Evolutionary conservation across 2,329 filamentous ascomycete genomes (phyloP).

Genomic region (Hymenoscyphus scutula): DNA sequence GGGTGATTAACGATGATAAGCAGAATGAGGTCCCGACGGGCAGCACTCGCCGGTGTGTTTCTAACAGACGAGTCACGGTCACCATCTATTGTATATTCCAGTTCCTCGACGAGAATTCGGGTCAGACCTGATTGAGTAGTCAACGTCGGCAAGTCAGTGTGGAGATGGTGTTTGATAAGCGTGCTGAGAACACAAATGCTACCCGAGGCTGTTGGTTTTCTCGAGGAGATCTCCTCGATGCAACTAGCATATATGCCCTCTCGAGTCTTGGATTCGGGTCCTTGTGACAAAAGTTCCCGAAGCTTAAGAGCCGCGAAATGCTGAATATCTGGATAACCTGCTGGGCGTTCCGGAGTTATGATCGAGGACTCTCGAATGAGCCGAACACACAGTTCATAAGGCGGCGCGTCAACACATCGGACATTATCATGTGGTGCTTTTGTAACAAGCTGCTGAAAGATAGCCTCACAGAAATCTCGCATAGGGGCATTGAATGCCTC

Average conservation of each 20-base stretch:
- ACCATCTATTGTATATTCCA: slow-evolving; percentile 46
- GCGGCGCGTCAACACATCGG: slow-evolving; percentile 43
- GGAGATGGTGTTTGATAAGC: slow-evolving; percentile 46
- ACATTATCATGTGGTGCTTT: slow-evolving; percentile 43
- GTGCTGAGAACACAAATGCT: slow-evolving; percentile 65
- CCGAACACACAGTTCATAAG: slow-evolving; percentile 58
- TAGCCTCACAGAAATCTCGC: slow-evolving; percentile 57
- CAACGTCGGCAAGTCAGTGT: slow-evolving; percentile 54
- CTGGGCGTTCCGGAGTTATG: slow-evolving; percentile 49
- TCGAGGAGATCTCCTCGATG: slow-evolving; percentile 63
- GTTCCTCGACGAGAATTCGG: slow-evolving; percentile 60
- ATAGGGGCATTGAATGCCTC: slow-evolving; percentile 60
- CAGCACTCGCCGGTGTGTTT: slow-evolving; percentile 48
- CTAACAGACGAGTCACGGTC: slow-evolving; percentile 26
- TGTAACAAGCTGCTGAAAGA: slow-evolving; percentile 50
- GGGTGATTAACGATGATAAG: slow-evolving; percentile 61
- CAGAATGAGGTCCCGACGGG: slow-evolving; percentile 56
- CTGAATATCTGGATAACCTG: slow-evolving; percentile 61
- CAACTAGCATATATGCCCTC: slow-evolving; percentile 64
- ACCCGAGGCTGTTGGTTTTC: slow-evolving; percentile 64
- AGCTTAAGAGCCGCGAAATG: slow-evolving; percentile 62
- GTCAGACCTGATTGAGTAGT: slow-evolving; percentile 61
- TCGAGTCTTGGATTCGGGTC: slow-evolving; percentile 55
- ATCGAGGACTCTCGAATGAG: slow-evolving; percentile 70
- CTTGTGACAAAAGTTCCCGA: slow-evolving; percentile 54